Base-by-base conservation (phyloP, 345 rosid genomes). In the Moringa oleifera region DNA sequence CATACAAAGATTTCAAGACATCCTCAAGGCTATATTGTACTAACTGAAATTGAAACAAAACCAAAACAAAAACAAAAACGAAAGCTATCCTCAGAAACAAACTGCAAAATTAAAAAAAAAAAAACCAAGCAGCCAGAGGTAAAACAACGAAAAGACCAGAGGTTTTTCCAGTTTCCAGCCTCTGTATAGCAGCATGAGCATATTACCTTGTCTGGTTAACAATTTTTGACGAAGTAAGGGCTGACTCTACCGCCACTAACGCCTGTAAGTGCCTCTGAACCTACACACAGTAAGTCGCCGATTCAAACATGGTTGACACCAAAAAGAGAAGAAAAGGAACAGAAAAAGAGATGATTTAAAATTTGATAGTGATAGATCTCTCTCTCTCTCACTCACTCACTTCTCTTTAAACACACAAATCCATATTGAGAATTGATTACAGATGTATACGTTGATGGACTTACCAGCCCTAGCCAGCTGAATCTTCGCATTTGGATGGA, bases 381-480 rank as follows among this genome's bases (percentile, higher is more conserved):
- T 33, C 37, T 11, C 37, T 33, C 37, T 33, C 37, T 33, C n/a
- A n/a, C 37, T 33, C 37, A 4, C 6, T 33, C 11, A 33, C 37
- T 11, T n/a, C n/a, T n/a, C n/a, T n/a, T n/a, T n/a, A n/a, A n/a
- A n/a, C n/a, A n/a, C n/a, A n/a, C n/a, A n/a, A n/a, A 25, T 23
- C 16, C 6, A 17, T 46, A 3, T 0, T 11, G 31, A 37, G 51
- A 58, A 72, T 33, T 5, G 50, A 12, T 20, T 55, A 31, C 28
- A 16, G 47, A 41, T 63, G 52, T 20, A 49, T 24, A 13, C 20
- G 19, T 52, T 69, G 28, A 46, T 12, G 19, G 15, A 73, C 84
- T 75, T 64, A 86, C 92, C 51, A 69, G 68, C 24, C 69, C 55
- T 47, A 87, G 74, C 87, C 77, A 82, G 61, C 73, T 67, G 70